Percentiles rank a stretch among this genome's conserved stretches.
These are phyloP conservation scores for Pseudonectria foliicola DNA, from an alignment of 2,329 filamentous ascomycete genomes.

Conservation along the genomic window DNA sequence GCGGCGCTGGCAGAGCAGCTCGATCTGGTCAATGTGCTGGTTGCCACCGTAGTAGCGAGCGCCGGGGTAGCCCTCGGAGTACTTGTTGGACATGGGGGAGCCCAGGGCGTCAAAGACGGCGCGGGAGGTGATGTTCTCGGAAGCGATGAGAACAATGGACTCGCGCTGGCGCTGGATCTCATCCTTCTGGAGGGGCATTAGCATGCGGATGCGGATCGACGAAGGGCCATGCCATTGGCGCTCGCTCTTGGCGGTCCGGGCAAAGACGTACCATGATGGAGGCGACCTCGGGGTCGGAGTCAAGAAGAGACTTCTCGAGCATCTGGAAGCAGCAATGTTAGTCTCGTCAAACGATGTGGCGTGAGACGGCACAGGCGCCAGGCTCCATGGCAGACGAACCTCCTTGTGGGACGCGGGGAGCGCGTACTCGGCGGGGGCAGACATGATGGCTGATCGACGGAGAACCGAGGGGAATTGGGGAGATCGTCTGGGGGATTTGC, in stretches of 20 bases:
- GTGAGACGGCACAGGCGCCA: too few relatives aligned
- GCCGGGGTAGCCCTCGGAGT: constrained; percentile 97
- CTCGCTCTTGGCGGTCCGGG: neutral
- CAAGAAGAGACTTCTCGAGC: constrained; percentile 90
- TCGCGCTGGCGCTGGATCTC: constrained; percentile 96
- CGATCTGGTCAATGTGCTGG: constrained; percentile 95
- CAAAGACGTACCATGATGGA: constrained; percentile 76
- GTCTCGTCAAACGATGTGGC: too few relatives aligned
- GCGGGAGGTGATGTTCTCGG: constrained; percentile 97
- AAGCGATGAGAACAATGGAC: constrained; percentile 97
- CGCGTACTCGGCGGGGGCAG: constrained; percentile 41
- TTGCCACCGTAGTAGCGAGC: constrained; percentile 99
- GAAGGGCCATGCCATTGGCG: too few relatives aligned
- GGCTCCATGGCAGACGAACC: constrained; percentile 31
- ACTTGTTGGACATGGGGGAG: constrained; percentile 96
- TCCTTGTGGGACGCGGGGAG: constrained; percentile 49
- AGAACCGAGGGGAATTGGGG: constrained; percentile 3
- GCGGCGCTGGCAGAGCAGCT: constrained; percentile 89
- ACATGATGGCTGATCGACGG: constrained; percentile 28
- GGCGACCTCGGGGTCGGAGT: constrained; percentile 89
- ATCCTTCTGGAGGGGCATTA: constrained; percentile 56
- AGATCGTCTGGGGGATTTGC: constrained; percentile 1
- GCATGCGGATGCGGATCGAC: too few relatives aligned
- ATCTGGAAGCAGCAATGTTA: constrained; percentile 48
- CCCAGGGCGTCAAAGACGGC: constrained; percentile 97